phyloP scores from a whole-genome alignment of 2,329 filamentous ascomycete species.

The Tolypocladium tropicale region DNA sequence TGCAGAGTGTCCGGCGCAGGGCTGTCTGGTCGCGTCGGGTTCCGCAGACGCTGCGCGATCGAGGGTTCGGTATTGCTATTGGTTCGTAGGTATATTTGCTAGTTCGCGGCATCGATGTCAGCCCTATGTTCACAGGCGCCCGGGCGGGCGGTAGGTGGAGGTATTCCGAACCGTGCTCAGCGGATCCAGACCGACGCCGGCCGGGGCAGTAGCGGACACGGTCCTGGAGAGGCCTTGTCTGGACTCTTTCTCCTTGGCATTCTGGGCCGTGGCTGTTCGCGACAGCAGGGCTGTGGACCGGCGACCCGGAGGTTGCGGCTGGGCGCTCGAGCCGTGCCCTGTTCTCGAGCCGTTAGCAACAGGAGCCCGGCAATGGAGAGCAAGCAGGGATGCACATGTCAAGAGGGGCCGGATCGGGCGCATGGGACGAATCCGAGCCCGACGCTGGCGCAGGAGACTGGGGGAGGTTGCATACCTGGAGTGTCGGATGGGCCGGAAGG shows the following conservation, averaged over 20 bases:
- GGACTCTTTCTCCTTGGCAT: slow-evolving; percentile 19
- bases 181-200: slow-evolving; percentile 23
- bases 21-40: slow-evolving; percentile 41
- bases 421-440: not conserved
- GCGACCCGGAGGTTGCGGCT: slow-evolving; percentile 6
- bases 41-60: slow-evolving; percentile 45
- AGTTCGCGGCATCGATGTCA: not conserved
- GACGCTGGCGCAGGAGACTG: not conserved
- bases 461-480: slow-evolving; percentile 15
- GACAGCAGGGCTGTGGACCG: slow-evolving; percentile 14
- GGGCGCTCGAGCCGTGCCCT: slow-evolving; percentile 1
- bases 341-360: not conserved
- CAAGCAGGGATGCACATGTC: not conserved
- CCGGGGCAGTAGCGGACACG: slow-evolving; percentile 12
- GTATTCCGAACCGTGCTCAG: slow-evolving; percentile 23
- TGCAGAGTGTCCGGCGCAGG: slow-evolving; percentile 30
- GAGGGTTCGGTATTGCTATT: slow-evolving; percentile 29
- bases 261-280: slow-evolving; percentile 53
- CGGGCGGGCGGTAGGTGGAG: not conserved
- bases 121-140: not conserved
- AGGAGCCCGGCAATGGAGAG: not conserved
- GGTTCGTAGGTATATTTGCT: slow-evolving; percentile 30
- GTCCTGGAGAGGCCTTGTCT: slow-evolving; percentile 16
- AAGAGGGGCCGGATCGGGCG: not conserved
- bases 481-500: slow-evolving; percentile 16